These are phyloP conservation scores for Sherardia arvensis DNA, from an alignment of 257 asterid genomes.

Conservation along the genomic window DNA sequence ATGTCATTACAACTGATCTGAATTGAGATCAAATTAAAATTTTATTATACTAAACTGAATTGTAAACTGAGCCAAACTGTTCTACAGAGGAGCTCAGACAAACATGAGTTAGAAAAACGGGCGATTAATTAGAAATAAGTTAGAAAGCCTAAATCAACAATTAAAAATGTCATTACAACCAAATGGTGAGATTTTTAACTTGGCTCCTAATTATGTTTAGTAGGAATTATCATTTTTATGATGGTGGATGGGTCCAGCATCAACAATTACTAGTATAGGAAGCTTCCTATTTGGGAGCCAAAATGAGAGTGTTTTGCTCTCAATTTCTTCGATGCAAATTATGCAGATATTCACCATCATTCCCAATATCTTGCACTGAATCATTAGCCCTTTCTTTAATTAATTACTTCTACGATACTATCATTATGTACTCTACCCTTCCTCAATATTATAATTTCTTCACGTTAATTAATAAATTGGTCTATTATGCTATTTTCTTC, in stretches of 20 bases:
- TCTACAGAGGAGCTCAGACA: no score
- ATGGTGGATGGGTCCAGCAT: background rate
- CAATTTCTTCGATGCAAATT: conserved; percentile 9
- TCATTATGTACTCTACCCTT: background rate
- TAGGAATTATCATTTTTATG: conserved; percentile 11
- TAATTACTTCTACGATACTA: background rate
- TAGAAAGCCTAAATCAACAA: background rate
- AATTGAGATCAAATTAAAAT: no score
- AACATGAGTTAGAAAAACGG: no score
- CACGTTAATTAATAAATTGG: no score
- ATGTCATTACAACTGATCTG: background rate
- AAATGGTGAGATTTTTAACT: background rate
- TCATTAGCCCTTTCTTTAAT: conserved; percentile 5
- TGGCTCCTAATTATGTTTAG: background rate
- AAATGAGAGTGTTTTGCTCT: conserved; percentile 15
- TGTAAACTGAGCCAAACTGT: no score
- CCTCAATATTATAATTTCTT: background rate
- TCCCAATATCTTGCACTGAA: conserved; percentile 23
- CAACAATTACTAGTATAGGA: conserved; percentile 11
- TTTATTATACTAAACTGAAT: no score
- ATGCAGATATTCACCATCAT: conserved; percentile 22
- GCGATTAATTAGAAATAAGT: background rate
- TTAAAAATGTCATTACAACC: background rate
- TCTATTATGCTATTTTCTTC: no score
- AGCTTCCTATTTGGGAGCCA: conserved; percentile 16